Evolutionary conservation across 306 rosid genomes (phyloP), one percentile per base, ranked within the genome.

Genomic region (Amphicarpaea edgeworthii): DNA sequence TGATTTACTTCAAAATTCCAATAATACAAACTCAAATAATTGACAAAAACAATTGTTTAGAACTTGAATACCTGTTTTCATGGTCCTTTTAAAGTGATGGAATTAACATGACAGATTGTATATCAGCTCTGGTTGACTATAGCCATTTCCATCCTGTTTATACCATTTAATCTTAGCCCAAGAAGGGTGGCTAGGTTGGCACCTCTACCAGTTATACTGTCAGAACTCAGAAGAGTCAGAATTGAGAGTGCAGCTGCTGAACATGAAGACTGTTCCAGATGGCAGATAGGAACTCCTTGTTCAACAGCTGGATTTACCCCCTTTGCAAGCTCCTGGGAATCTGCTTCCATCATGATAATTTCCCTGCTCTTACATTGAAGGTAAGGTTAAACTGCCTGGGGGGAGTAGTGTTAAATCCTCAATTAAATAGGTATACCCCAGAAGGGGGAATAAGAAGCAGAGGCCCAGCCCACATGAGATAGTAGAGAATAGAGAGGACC

Each of bases 211-310:
- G 57, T 50, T 50, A 16, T 50, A 16, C 19, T 50, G 51, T 41
- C 46, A 41, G 43, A 40, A 40, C 6, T 45, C 7, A 45, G 53
- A 46, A 46, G 53, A 46, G 53, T 46, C 12, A 26, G 58, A 50
- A 19, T 50, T 50, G 26, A 17, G 26, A 50, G 58, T 50, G 58
- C 10, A 6, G 24, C 58, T 47, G 53, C 20, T 47, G 53, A 47
- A 47, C 53, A 47, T 47, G 53, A 47, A 47, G 53, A 47, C 20
- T 47, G 20, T 47, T n/a, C 20, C 53, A 47, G 53, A 47, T 47
- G 53, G 53, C 53, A 15, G 53, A 15, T 15, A 47, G 53, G 53
- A 45, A 45, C 16, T 45, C 37, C 50, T 45, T 4, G 0, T 47
- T 47, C 20, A 47, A 5, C 58, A 50, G 58, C 23, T 17, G 24